Evolutionary conservation across 176 grass and related monocot species (phyloP).

Genomic region (Cenchrus americanus): DNA sequence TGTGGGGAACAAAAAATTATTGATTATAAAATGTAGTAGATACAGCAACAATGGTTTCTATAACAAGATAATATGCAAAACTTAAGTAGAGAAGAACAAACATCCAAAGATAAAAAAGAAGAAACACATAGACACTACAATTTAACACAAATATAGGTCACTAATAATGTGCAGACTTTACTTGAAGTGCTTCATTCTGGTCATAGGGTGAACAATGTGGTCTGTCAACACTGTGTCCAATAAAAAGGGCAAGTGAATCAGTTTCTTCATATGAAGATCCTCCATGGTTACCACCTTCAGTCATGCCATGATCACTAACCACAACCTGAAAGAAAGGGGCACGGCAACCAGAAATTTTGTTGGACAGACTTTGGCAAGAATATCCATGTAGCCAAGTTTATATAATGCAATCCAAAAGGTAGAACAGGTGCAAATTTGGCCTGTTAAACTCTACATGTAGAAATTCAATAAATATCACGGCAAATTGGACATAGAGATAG

Average conservation of each 20-base stretch:
- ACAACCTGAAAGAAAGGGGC: slow-evolving; percentile 62
- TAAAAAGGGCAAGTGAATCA: slow-evolving; percentile 86
- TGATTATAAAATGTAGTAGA: slow-evolving; percentile 23
- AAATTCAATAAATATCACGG: background rate
- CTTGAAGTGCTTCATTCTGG: slow-evolving; percentile 81
- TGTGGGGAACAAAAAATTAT: background rate
- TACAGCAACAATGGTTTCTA: slow-evolving; percentile 6
- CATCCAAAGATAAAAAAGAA: slow-evolving; percentile 26
- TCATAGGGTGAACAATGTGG: slow-evolving; percentile 50
- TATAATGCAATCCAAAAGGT: slow-evolving; percentile 12
- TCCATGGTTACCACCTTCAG: slow-evolving; percentile 89
- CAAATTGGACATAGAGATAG: slow-evolving; percentile 4
- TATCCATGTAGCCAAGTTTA: background rate
- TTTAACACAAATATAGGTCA: background rate
- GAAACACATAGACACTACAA: slow-evolving; percentile 16
- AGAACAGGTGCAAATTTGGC: background rate
- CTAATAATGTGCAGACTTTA: slow-evolving; percentile 46
- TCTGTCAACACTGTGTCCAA: slow-evolving; percentile 58
- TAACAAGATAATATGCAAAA: slow-evolving; percentile 10
- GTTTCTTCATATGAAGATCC: slow-evolving; percentile 94
- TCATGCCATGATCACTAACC: slow-evolving; percentile 98
- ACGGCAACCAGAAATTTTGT: slow-evolving; percentile 26
- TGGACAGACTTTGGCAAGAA: background rate
- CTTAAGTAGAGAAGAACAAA: background rate
- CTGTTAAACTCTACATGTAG: background rate